phyloP scores from a whole-genome alignment of 495 filamentous ascomycete genomes.

The Penicillium antarcticum region DNA sequence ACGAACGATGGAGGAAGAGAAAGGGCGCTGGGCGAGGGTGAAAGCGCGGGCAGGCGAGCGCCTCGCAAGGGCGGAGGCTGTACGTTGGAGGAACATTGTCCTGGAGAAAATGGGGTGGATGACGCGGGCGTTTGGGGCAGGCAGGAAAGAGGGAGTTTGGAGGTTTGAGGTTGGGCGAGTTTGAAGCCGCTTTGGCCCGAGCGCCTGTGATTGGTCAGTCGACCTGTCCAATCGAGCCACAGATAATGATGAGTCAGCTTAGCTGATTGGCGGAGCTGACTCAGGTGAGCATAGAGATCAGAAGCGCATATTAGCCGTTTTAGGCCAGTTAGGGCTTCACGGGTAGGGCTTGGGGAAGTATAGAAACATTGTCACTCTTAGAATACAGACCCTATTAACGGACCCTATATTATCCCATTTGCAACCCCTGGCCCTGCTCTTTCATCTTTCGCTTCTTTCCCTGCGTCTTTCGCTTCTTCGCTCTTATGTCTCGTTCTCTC shows the following conservation, averaged over 20 bases:
- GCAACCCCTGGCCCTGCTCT: too few species aligned
- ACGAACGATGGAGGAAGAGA: conserved; percentile 47
- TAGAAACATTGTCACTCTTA: not conserved
- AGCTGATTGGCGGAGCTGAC: conserved; percentile 33
- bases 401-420: too few species aligned
- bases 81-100: conserved; percentile 82
- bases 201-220: conserved; percentile 20
- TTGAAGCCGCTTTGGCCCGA: conserved; percentile 48
- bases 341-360: conserved; percentile 1
- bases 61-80: conserved; percentile 67
- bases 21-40: conserved; percentile 40
- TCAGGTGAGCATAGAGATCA: conserved; percentile 20
- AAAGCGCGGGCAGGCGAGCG: conserved; percentile 62
- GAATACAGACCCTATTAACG: too few species aligned
- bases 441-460: too few species aligned
- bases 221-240: conserved; percentile 6
- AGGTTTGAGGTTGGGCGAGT: conserved; percentile 42
- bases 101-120: conserved; percentile 24
- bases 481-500: too few species aligned
- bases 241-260: conserved; percentile 33
- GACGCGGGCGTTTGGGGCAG: conserved; percentile 23
- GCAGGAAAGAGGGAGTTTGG: conserved; percentile 33
- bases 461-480: too few species aligned
- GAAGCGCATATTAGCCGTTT: conserved; percentile 21
- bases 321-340: conserved; percentile 32